phyloP scores from a whole-genome alignment of 169 alveolate species.

The Babesia sp. region DNA sequence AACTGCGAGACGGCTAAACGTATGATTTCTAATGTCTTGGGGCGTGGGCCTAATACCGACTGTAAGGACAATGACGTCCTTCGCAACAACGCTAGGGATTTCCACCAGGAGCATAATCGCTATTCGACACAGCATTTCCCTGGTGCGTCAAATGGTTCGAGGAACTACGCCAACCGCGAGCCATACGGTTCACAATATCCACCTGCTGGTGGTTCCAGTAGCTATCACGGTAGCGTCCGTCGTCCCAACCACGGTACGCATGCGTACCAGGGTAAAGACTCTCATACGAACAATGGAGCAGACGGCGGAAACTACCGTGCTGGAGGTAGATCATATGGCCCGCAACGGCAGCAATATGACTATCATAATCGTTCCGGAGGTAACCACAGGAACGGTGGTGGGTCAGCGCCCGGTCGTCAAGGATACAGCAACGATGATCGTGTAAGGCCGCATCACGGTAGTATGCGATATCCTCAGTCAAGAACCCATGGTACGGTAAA shows the following conservation, averaged over 20 bases:
- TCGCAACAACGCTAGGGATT: slow-evolving; percentile 41
- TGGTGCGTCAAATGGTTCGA: background rate
- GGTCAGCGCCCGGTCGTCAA: background rate
- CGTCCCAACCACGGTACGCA: background rate
- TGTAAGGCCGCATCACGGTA: too few relatives aligned
- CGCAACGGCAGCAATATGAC: background rate
- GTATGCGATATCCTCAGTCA: background rate
- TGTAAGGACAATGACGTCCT: slow-evolving; percentile 5
- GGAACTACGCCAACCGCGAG: background rate
- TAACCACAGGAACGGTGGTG: background rate
- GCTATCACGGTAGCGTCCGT: background rate
- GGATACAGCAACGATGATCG: background rate
- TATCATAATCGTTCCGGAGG: background rate
- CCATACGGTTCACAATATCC: background rate
- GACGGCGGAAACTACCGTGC: background rate
- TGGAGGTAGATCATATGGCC: background rate
- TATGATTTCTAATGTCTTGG: slow-evolving; percentile 55
- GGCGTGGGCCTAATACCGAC: background rate
- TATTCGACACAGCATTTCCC: slow-evolving; percentile 22
- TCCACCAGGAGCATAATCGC: slow-evolving; percentile 48
- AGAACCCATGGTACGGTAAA: background rate
- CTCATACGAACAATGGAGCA: background rate
- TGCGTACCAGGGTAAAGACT: too few relatives aligned
- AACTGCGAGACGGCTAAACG: slow-evolving; percentile 65
- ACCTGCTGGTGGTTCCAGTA: background rate